Conservation (phyloP, 805 yeast genomes). For the Citeromyces nyonsensis region DNA sequence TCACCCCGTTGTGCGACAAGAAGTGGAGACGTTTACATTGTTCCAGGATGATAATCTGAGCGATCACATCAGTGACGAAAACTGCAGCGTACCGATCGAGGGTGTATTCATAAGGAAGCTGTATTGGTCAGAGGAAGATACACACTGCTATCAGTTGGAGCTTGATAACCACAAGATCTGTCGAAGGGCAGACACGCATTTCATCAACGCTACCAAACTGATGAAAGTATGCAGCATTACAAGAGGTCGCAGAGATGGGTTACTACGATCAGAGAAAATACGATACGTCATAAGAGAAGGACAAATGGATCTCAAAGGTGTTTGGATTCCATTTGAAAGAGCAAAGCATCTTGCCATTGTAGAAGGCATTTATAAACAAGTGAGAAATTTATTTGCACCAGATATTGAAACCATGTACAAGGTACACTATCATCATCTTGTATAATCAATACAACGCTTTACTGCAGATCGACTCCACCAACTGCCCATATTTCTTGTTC, state of each 20-base stretch:
- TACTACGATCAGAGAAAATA: constrained; percentile 59
- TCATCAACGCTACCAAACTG: constrained; percentile 76
- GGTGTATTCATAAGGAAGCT: no score
- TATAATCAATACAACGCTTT: background rate
- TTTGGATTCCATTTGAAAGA: constrained; percentile 78
- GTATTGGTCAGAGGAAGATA: constrained; percentile 74
- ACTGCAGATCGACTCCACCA: constrained; percentile 42
- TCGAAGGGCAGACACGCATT: constrained; percentile 70
- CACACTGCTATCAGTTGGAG: constrained; percentile 73
- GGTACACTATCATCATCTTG: background rate
- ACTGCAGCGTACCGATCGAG: no score
- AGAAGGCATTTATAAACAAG: constrained; percentile 54
- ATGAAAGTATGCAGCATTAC: constrained; percentile 79
- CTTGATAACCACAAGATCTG: constrained; percentile 70
- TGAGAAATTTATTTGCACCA: constrained; percentile 53
- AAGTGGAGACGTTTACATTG: no score
- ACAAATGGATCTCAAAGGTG: constrained; percentile 78
- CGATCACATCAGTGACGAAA: no score
- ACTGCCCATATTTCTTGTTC: constrained; percentile 81
- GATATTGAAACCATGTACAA: constrained; percentile 6
- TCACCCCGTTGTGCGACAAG: no score
- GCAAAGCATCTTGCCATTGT: constrained; percentile 71
- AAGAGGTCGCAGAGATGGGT: constrained; percentile 75
- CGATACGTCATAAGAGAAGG: constrained; percentile 77
- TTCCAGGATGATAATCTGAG: no score